Percentiles rank a stretch among this genome's conserved stretches.
phyloP scores from a whole-genome alignment of 139 green algal genomes.

The Zygnema cylindricum region DNA sequence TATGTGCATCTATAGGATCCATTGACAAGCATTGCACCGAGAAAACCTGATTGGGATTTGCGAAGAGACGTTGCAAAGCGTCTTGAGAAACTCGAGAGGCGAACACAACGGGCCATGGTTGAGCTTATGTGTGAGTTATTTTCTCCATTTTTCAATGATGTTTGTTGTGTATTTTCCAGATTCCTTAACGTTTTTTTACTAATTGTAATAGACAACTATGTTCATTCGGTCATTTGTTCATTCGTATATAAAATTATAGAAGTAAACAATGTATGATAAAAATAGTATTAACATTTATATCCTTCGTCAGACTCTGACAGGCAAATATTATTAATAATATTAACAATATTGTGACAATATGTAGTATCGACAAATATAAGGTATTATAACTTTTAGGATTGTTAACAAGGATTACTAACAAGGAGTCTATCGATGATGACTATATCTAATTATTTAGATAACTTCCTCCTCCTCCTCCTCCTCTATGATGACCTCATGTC shows the following conservation, averaged over 20 bases:
- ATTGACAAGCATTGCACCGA: slow-evolving; percentile 51
- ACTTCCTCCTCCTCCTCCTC: not conserved
- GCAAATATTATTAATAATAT: not conserved
- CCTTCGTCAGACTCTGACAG: too few species aligned
- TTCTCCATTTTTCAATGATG: too few species aligned
- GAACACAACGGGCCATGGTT: slow-evolving; percentile 65
- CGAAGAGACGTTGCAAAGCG: slow-evolving; percentile 64
- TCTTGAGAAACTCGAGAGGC: slow-evolving; percentile 65
- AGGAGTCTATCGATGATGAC: not conserved
- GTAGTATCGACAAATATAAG: not conserved
- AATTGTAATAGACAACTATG: not conserved
- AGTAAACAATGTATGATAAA: too few species aligned
- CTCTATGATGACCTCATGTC: not conserved
- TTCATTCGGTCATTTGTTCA: not conserved
- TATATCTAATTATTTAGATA: not conserved
- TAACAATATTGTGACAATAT: not conserved
- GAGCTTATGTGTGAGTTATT: slow-evolving; percentile 63
- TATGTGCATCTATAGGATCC: slow-evolving; percentile 39
- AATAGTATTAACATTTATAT: too few species aligned
- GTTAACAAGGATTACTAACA: not conserved
- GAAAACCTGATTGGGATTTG: slow-evolving; percentile 68
- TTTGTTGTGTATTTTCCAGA: too few species aligned
- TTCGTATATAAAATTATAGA: too few species aligned
- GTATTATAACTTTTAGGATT: not conserved
- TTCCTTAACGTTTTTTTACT: not conserved